Evolutionary conservation across 441 rosid genomes (phyloP).

Genomic region (Croton laevigatus): DNA sequence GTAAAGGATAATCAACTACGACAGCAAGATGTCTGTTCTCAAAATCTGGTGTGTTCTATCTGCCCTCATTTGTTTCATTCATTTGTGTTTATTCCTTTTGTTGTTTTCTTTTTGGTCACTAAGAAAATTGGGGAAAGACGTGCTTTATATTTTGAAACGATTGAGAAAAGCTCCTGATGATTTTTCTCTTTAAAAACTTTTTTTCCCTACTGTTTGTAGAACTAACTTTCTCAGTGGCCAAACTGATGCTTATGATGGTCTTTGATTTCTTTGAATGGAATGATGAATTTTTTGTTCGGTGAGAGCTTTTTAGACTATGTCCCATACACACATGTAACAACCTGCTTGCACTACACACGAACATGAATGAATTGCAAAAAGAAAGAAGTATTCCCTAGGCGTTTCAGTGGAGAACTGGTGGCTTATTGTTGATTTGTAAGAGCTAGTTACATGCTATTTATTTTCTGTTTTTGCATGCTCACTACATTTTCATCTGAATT

Average conservation of each 20-base stretch:
- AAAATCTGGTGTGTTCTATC: constrained; percentile 71
- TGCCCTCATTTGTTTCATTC: constrained; percentile 20
- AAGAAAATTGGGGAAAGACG: constrained; percentile 17
- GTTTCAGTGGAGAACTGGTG: constrained; percentile 70
- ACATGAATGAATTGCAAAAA: constrained; percentile 57
- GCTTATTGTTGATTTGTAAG: constrained; percentile 83
- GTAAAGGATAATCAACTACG: constrained; percentile 32
- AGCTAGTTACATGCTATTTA: constrained; percentile 48
- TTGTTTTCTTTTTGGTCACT: constrained; percentile 33
- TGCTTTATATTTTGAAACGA: background rate
- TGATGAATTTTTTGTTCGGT: constrained; percentile 39
- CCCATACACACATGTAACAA: constrained; percentile 52
- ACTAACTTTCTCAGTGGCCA: constrained; percentile 33
- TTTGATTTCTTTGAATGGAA: constrained; percentile 20
- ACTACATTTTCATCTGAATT: constrained; percentile 15
- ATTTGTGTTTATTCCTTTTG: constrained; percentile 1
- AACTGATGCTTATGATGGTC: constrained; percentile 17
- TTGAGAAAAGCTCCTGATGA: background rate
- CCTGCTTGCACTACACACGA: constrained; percentile 43
- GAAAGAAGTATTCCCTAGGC: constrained; percentile 52
- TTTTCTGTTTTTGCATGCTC: constrained; percentile 15
- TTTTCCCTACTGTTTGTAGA: background rate
- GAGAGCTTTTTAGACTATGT: constrained; percentile 57
- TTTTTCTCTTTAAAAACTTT: background rate
- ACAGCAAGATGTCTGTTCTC: constrained; percentile 28